Percentiles rank a stretch among this genome's conserved stretches.
Conservation (phyloP, 2,329 filamentous ascomycete genomes). For the Cytospora schulzeri region DNA sequence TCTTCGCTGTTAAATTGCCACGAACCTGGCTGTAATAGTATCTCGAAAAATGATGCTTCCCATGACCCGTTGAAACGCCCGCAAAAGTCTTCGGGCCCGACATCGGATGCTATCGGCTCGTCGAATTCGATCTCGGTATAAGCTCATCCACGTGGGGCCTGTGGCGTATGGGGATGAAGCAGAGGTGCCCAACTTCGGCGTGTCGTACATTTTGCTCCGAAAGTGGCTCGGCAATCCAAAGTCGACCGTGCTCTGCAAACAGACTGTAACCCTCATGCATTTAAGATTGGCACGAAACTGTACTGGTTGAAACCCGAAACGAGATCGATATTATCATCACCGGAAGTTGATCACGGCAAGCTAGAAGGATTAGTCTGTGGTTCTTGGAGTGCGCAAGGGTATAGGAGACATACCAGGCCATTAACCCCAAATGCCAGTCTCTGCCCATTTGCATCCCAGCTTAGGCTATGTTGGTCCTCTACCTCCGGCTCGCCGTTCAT, state of each 20-base stretch:
- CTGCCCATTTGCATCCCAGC: slow-evolving; percentile 64
- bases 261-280: background rate
- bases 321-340: slow-evolving; percentile 15
- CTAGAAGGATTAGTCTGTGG: slow-evolving; percentile 29
- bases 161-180: background rate
- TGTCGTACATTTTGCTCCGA: background rate
- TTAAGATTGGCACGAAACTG: background rate
- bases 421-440: slow-evolving; percentile 66
- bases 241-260: background rate
- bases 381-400: background rate
- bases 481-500: slow-evolving; percentile 56
- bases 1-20: background rate
- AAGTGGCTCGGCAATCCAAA: background rate
- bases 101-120: background rate
- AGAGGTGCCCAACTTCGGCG: background rate
- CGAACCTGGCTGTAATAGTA: slow-evolving; percentile 6
- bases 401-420: slow-evolving; percentile 54
- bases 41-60: background rate
- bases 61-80: background rate
- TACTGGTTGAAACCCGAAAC: background rate
- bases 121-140: background rate
- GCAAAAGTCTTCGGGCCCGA: background rate
- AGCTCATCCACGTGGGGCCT: background rate
- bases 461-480: slow-evolving; percentile 62
- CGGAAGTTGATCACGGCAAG: slow-evolving; percentile 38